A percentile compares a stretch with the other conserved stretches of the same genome.
Conservation (phyloP, 306 rosid genomes). For the Pachyrhizus erosus region DNA sequence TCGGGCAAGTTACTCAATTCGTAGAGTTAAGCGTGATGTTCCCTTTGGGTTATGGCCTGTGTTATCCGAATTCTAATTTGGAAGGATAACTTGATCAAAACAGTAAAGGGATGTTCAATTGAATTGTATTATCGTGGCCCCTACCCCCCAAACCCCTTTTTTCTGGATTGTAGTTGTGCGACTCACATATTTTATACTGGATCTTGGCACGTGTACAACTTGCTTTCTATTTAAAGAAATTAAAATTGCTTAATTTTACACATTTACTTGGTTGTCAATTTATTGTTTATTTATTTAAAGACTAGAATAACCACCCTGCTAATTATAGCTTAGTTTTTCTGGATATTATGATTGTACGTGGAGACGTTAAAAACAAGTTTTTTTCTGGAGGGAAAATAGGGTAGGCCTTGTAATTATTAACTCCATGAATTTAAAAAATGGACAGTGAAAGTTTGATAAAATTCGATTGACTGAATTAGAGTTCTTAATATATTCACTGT, state of each 20-base stretch:
- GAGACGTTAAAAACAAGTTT: not conserved
- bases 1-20: slow-evolving; percentile 28
- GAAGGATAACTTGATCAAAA: slow-evolving; percentile 28
- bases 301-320: not conserved
- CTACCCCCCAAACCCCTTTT: not conserved
- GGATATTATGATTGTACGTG: not conserved
- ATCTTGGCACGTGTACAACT: not conserved
- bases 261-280: not conserved
- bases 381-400: not conserved
- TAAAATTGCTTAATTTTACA: not conserved
- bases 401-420: not conserved
- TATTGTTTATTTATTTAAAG: not conserved
- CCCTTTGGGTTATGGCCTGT: slow-evolving; percentile 36
- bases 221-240: not conserved
- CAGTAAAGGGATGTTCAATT: slow-evolving; percentile 36
- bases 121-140: slow-evolving; percentile 5
- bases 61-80: slow-evolving; percentile 14
- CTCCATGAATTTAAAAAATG: not conserved
- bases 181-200: slow-evolving; percentile 26
- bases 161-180: slow-evolving; percentile 7
- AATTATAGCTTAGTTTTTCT: not conserved
- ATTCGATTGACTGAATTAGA: not conserved
- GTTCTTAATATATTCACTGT: not conserved
- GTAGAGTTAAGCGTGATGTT: slow-evolving; percentile 17
- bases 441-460: not conserved